Evolutionary conservation across 2,329 filamentous ascomycete genomes (phyloP).

Genomic region (Exserohilum turcica): DNA sequence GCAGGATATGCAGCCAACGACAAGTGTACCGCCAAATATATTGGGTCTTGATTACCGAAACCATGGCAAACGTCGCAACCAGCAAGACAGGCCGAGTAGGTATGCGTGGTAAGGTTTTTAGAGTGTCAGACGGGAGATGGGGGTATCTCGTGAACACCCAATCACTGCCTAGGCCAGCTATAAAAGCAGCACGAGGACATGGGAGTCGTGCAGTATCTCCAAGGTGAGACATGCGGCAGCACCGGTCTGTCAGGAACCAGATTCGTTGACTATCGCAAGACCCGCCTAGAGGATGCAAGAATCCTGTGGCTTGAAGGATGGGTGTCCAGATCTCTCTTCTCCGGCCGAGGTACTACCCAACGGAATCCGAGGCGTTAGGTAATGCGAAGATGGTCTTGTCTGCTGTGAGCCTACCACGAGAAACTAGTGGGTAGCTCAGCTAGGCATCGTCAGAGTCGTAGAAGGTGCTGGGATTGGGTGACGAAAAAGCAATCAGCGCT

Average conservation of each 20-base stretch:
- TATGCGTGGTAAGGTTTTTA: background rate
- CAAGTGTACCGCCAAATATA: slow-evolving; percentile 30
- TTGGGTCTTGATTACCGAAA: slow-evolving; percentile 42
- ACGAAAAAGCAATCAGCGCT: background rate
- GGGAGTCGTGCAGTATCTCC: background rate
- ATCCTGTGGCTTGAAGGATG: background rate
- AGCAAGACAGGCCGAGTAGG: slow-evolving; percentile 15
- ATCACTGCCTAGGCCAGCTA: background rate
- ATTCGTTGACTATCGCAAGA: background rate
- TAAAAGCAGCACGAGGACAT: background rate
- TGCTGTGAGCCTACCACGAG: background rate
- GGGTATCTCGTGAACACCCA: background rate
- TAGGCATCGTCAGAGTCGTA: background rate
- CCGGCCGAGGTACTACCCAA: background rate
- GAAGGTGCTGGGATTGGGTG: background rate
- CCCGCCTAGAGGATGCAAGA: background rate
- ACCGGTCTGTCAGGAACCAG: background rate
- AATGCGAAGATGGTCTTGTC: background rate
- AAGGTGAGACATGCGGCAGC: background rate
- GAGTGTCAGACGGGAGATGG: background rate
- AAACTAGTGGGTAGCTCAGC: background rate
- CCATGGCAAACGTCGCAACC: slow-evolving; percentile 28
- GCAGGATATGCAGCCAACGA: slow-evolving; percentile 27
- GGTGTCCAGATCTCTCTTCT: background rate
- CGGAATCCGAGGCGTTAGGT: background rate